A percentile compares a stretch with the other conserved stretches of the same genome.
Evolutionary conservation across 78 protist species (phyloP).

Genomic region (Dictyostelium capitatum): DNA sequence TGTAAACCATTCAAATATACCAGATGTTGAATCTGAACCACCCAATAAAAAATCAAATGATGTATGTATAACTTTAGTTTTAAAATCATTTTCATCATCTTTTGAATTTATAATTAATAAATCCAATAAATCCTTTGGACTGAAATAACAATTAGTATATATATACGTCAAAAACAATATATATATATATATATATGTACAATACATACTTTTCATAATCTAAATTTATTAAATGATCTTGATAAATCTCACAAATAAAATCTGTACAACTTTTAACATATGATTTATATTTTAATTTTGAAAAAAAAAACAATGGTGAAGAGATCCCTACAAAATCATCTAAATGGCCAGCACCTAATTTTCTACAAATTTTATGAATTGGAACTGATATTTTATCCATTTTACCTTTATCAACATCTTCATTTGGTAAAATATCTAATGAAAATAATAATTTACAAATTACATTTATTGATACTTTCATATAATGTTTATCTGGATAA

Average conservation of each 20-base stretch:
- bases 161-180: too few species aligned
- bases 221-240: slow-evolving; percentile 15
- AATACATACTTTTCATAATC: slow-evolving; percentile 12
- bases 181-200: too few species aligned
- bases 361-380: background rate
- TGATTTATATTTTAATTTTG: background rate
- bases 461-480: slow-evolving; percentile 15
- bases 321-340: slow-evolving; percentile 17
- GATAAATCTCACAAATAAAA: background rate
- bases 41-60: slow-evolving; percentile 19
- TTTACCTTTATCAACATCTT: background rate
- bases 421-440: slow-evolving; percentile 3
- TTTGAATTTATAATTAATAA: background rate
- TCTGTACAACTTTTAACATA: too few species aligned
- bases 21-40: slow-evolving; percentile 17
- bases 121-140: slow-evolving; percentile 12
- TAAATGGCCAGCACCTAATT: slow-evolving; percentile 26
- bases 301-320: slow-evolving; percentile 25
- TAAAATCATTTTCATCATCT: background rate
- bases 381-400: slow-evolving; percentile 15
- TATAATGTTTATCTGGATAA: slow-evolving; percentile 9
- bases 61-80: background rate
- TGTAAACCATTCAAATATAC: slow-evolving; percentile 10
- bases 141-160: too few species aligned
- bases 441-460: slow-evolving; percentile 46